Evolutionary conservation across 2,329 filamentous ascomycete species (phyloP), one percentile per base, ranked within the genome.

Genomic region (Ascochyta pisi): DNA sequence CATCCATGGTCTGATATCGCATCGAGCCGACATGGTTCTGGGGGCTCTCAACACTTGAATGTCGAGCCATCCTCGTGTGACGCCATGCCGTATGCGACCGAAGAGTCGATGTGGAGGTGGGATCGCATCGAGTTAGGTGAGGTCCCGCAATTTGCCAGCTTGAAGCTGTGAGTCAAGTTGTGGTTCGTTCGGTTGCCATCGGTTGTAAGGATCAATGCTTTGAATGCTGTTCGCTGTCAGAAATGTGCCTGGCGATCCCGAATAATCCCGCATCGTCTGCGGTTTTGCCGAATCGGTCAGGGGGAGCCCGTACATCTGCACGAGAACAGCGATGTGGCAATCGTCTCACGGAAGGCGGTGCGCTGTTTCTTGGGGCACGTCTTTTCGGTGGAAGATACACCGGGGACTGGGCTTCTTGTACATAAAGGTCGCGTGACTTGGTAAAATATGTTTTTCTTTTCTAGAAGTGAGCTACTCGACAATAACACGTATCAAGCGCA

Each of bases 161-260:
- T 50, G 26, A 49, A 47, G 16, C 35, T 55, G 38, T 37, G 42
- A 48, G 40, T 55, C 43, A 33, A 24, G 10, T 33, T 26, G 29
- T 43, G 46, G 37, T 52, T 42, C 41, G 51, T 45, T 66, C 63
- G 67, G 61, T 53, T 70, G 49, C 57, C 51, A 54, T 65, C 68
- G 68, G 69, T 47, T 63, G 43, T 53, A 39, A 39, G 39, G 43
- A 37, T 40, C 19, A 27, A 27, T 26, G 33, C 46, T 53, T 55
- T 60, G 49, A 42, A 54, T 38, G 22, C n/a, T 51, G 27, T 41
- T 61, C 41, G 49, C 48, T 57, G 57, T 61, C 59, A 64, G 35
- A 52, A 39, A 39, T 22, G 48, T 57, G 45, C 48, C 49, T 57
- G 48, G 27, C 54, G 49, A 48, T 57, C 47, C 56, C 60, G 57